Base-by-base conservation (phyloP, 2,329 filamentous ascomycete species). In the Cladophialophora yegresii region DNA sequence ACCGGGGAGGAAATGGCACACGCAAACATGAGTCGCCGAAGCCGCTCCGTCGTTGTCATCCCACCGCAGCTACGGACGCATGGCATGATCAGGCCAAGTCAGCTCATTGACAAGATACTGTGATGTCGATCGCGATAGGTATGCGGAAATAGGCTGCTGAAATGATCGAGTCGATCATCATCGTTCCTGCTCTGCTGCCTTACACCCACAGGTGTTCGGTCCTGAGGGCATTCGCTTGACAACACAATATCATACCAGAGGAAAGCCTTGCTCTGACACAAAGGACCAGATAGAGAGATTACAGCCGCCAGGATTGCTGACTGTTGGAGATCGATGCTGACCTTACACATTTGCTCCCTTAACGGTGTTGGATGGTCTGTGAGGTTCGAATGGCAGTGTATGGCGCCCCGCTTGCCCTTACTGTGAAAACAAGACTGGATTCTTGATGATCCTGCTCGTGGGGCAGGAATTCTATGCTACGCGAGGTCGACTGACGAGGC, bases 231-330 rank as follows among this genome's bases (percentile, higher is more conserved):
- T n/a, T 43, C 1, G 36, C 36, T n/a, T 43, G 36, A 43, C 36
- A 43, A 43, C 36, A n/a, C 30, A 49, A 9, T 33, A 54, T 58
- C 45, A 22, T 32, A 20, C 26, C 9, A 32, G 28, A 16, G 36
- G 30, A 43, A 9, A 58, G 43, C n/a, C 30, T 49, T 33, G 40
- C 20, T 58, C 23, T 58, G n/a, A 49, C 55, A 40, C 26, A 30
- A 33, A 49, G n/a, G 16, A 20, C 20, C n/a, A 12, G 26, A 33
- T 13, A 23, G 23, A 10, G 26, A 47, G 20, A 43, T 16, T 8
- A 16, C 16, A 45, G 55, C 23, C 55, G 9, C 33, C n/a, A 49
- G 55, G 55, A 58, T 58, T 49, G 40, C 55, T 58, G 26, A 58
- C 40, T 16, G 26, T 10, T 33, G 36, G 9, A 58, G 36, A 49